Conservation (phyloP, 148 eudicot genomes). For the Salicornia ramosissima region DNA sequence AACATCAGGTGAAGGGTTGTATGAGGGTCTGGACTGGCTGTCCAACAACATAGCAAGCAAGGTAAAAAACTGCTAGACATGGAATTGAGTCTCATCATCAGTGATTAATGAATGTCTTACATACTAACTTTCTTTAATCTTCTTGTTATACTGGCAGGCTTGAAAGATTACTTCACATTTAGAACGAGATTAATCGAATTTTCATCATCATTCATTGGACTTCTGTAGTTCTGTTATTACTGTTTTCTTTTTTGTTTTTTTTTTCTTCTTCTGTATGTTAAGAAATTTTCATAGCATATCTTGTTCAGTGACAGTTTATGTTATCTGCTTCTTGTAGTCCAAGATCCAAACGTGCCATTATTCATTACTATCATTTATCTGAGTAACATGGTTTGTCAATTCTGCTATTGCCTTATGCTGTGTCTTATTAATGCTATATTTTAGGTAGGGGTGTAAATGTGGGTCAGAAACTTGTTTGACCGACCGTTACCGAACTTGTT, state of each 20-base stretch:
- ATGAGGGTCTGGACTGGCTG: constrained; percentile 74
- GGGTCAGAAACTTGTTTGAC: too few species aligned
- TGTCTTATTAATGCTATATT: too few species aligned
- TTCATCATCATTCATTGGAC: background rate
- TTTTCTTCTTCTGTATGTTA: background rate
- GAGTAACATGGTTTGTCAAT: constrained; percentile 5
- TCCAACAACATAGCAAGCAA: constrained; percentile 72
- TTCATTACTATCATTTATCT: background rate
- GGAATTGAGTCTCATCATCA: background rate
- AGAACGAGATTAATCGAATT: constrained; percentile 1
- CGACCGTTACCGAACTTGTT: too few species aligned
- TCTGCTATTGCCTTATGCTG: background rate
- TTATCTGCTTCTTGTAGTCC: constrained; percentile 11
- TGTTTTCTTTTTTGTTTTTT: too few species aligned
- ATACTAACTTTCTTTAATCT: background rate
- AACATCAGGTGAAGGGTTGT: constrained; percentile 70
- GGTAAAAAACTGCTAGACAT: constrained; percentile 20
- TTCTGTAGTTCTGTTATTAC: background rate
- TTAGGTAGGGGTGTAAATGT: too few species aligned
- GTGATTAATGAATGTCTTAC: background rate
- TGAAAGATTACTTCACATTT: constrained; percentile 2
- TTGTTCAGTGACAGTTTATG: constrained; percentile 8
- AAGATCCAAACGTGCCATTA: constrained; percentile 1
- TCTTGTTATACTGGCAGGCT: constrained; percentile 12
- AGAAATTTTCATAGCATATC: background rate